Base-by-base conservation (phyloP, 2,329 filamentous ascomycete genomes). In the Ophiocordyceps australis region DNA sequence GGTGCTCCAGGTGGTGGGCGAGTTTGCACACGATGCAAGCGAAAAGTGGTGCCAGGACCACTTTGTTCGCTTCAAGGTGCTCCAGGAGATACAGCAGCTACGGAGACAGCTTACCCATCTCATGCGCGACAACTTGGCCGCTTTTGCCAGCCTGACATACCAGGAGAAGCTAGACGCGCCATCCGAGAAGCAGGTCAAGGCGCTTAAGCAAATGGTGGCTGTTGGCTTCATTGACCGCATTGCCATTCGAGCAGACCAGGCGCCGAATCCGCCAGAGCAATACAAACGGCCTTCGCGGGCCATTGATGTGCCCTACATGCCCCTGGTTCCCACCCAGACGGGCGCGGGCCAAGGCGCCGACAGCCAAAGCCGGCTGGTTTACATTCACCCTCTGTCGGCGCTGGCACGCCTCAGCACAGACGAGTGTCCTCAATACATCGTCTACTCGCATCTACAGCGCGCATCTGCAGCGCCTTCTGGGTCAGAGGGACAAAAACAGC, bases 201-300 rank as follows among this genome's bases (percentile, higher is more conserved):
- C 81, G 1, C 59, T 98, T 16, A 92, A 91, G 47, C 81, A 94
- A 44, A 91, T 95, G 54, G 73, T 81, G 14, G 81, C 86, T 0
- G 77, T 82, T 0, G 89, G 86, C 1, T 95, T 94, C 54, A 72
- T 95, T 41, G 89, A 98, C 49, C 79, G 94, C 38, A 67, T 98
- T 21, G 89, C 89, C 23, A 83, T 95, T 38, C 79, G 89, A 32
- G 81, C 80, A 4, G 86, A 98, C 47, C 58, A 82, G n/a, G 64
- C 81, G 0, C 80, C 82, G 1, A 64, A 62, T 9, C 78, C 80
- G 1, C 73, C 74, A 1, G 71, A 75, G 32, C 52, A 64, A 27
- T 52, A 59, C 23, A 62, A 75, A 12, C 81, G 78, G 33, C 80
- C 85, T 0, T 72, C 70, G 26, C 70, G 83, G n/a, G 79, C 85